These are phyloP conservation scores for Colletotrichum eleusines DNA, from an alignment of 2,329 filamentous ascomycete species.

Conservation along the genomic window DNA sequence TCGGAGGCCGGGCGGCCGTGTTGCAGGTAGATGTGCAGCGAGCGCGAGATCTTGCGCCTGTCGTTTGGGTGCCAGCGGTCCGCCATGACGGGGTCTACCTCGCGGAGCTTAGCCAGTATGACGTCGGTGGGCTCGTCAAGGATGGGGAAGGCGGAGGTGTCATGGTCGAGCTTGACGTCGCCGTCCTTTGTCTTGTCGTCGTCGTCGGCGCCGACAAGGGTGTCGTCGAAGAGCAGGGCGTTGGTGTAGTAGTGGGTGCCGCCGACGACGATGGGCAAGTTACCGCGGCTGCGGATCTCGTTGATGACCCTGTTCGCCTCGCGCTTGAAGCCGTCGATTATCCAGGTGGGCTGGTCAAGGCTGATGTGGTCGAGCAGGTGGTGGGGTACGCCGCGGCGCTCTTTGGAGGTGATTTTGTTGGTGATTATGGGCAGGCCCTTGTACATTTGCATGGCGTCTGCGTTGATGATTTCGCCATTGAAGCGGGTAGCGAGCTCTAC, in stretches of 20 bases:
- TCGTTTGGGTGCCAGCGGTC: slow-evolving; percentile 95
- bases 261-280: slow-evolving; percentile 89
- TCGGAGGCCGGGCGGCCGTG: slow-evolving; percentile 87
- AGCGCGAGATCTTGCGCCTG: slow-evolving; percentile 87
- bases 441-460: slow-evolving; percentile 98
- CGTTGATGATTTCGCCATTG: slow-evolving; percentile 95
- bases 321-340: slow-evolving; percentile 80
- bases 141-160: slow-evolving; percentile 71
- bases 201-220: slow-evolving; percentile 65
- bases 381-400: slow-evolving; percentile 85
- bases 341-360: slow-evolving; percentile 84
- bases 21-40: slow-evolving; percentile 88
- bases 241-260: slow-evolving; percentile 97
- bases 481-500: slow-evolving; percentile 86
- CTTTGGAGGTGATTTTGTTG: slow-evolving; percentile 84
- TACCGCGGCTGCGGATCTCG: slow-evolving; percentile 82
- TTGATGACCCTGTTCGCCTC: slow-evolving; percentile 77
- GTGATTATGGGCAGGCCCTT: slow-evolving; percentile 92
- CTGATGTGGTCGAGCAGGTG: slow-evolving; percentile 86
- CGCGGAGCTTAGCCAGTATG: slow-evolving; percentile 78
- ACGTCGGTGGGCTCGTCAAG: slow-evolving; percentile 77
- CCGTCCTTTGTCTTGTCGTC: slow-evolving; percentile 42
- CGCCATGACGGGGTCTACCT: slow-evolving; percentile 92
- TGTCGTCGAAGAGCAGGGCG: slow-evolving; percentile 84
- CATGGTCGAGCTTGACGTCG: slow-evolving; percentile 32